Conservation (phyloP, 805 yeast species). For the Teunomyces panamensis region DNA sequence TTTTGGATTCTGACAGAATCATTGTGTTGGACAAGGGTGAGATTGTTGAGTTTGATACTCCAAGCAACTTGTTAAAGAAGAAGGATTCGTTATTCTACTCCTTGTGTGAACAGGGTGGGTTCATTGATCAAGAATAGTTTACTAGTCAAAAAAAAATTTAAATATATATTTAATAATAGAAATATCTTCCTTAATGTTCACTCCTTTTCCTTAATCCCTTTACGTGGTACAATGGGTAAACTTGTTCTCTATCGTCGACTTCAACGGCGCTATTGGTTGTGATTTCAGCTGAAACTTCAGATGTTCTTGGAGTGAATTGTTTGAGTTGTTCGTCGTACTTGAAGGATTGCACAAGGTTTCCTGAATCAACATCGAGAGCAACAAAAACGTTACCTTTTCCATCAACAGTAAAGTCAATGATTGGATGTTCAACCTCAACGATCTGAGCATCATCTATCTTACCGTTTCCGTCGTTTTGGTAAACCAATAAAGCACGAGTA, state of each 20-base stretch:
- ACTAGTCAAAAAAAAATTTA: not conserved
- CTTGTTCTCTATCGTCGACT: slow-evolving; percentile 32
- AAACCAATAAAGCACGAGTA: slow-evolving; percentile 43
- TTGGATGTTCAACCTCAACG: slow-evolving; percentile 19
- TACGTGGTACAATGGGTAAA: slow-evolving; percentile 49
- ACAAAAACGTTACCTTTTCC: slow-evolving; percentile 19
- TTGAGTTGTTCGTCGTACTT: slow-evolving; percentile 16
- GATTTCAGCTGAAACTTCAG: slow-evolving; percentile 20
- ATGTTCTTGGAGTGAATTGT: slow-evolving; percentile 1
- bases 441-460: slow-evolving; percentile 29
- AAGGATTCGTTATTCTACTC: slow-evolving; percentile 72
- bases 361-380: slow-evolving; percentile 30
- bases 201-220: slow-evolving; percentile 58
- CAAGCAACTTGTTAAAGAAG: slow-evolving; percentile 61
- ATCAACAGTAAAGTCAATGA: slow-evolving; percentile 28
- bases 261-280: slow-evolving; percentile 27
- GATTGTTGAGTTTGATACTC: slow-evolving; percentile 75
- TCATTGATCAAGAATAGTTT: slow-evolving; percentile 24
- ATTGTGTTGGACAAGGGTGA: slow-evolving; percentile 73
- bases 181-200: slow-evolving; percentile 43
- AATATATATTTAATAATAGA: not conserved
- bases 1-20: slow-evolving; percentile 76
- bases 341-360: slow-evolving; percentile 17
- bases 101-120: slow-evolving; percentile 80
- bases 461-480: slow-evolving; percentile 25